Evolutionary conservation across 352 stramenopile species (phyloP).

Genomic region (Globisporangium ultimum): DNA sequence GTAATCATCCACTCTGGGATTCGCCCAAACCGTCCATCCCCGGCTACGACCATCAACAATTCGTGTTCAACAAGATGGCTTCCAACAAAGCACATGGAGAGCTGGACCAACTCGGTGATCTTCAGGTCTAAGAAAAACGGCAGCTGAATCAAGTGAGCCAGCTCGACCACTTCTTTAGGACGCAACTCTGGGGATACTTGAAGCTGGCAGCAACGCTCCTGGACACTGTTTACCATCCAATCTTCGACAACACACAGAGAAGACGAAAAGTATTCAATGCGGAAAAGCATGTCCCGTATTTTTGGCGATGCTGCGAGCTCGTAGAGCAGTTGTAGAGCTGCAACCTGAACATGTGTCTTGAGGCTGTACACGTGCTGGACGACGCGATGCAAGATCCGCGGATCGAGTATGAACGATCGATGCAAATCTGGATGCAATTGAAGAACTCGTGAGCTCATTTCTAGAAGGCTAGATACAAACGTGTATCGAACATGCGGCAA

Average conservation of each 20-base stretch:
- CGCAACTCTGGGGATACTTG: slow-evolving; percentile 16
- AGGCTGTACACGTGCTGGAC: slow-evolving; percentile 23
- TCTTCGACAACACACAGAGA: slow-evolving; percentile 3
- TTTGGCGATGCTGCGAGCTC: slow-evolving; percentile 6
- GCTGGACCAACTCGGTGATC: slow-evolving; percentile 20
- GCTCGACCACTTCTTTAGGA: slow-evolving; percentile 13
- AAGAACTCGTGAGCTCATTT: neutral
- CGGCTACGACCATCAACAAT: slow-evolving; percentile 12
- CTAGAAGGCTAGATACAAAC: slow-evolving; percentile 1
- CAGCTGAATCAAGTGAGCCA: slow-evolving; percentile 24
- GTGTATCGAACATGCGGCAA: neutral
- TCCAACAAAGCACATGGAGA: slow-evolving; percentile 24
- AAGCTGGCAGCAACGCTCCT: neutral
- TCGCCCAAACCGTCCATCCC: slow-evolving; percentile 9
- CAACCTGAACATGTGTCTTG: slow-evolving; percentile 19
- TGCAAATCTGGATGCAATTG: neutral
- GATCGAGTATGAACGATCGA: slow-evolving; percentile 8
- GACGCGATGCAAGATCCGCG: slow-evolving; percentile 22
- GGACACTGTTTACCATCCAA: slow-evolving; percentile 1
- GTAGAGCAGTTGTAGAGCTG: slow-evolving; percentile 23
- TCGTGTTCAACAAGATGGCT: slow-evolving; percentile 15
- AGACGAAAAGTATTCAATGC: slow-evolving; percentile 12
- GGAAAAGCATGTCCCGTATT: slow-evolving; percentile 10
- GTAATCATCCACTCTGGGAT: slow-evolving; percentile 9
- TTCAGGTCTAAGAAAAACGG: slow-evolving; percentile 28